phyloP scores from a whole-genome alignment of 2,329 filamentous ascomycete genomes.

The Botrytis porri region DNA sequence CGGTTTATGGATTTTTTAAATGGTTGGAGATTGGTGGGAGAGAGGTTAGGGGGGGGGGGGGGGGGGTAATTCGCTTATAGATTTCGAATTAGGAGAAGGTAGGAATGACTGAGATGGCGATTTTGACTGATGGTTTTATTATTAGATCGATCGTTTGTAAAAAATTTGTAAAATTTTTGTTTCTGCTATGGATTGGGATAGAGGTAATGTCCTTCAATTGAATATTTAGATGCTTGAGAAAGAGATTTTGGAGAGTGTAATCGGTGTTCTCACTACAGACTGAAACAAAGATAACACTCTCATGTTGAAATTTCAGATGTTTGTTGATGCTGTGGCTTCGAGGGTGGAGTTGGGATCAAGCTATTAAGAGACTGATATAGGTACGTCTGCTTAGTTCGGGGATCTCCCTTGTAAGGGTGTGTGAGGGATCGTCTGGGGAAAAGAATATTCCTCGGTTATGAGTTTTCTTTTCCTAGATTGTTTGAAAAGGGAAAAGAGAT shows the following conservation, averaged over 20 bases:
- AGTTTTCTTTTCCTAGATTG: not conserved
- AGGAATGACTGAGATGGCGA: not conserved
- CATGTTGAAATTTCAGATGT: too few species aligned
- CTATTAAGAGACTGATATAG: not conserved
- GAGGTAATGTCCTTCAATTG: too few species aligned
- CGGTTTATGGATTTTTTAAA: too few species aligned
- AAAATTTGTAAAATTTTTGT: too few species aligned
- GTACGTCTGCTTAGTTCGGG: not conserved
- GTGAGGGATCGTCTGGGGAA: not conserved
- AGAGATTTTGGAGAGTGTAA: not conserved
- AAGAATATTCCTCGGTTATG: too few species aligned
- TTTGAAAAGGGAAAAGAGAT: not conserved
- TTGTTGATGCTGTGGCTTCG: too few species aligned
- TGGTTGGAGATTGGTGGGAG: too few species aligned
- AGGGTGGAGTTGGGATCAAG: not conserved
- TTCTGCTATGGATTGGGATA: not conserved
- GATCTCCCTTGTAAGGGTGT: not conserved
- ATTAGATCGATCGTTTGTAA: too few species aligned
- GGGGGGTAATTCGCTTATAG: too few species aligned
- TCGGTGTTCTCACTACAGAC: too few species aligned
- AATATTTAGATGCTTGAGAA: slow-evolving; percentile 12
- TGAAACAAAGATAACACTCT: too few species aligned
- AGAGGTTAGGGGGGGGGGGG: too few species aligned
- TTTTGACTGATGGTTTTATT: not conserved
- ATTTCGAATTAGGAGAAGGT: not conserved